These are phyloP conservation scores for Elongisporangium undulatum DNA, from an alignment of 352 stramenopile species.

Conservation along the genomic window DNA sequence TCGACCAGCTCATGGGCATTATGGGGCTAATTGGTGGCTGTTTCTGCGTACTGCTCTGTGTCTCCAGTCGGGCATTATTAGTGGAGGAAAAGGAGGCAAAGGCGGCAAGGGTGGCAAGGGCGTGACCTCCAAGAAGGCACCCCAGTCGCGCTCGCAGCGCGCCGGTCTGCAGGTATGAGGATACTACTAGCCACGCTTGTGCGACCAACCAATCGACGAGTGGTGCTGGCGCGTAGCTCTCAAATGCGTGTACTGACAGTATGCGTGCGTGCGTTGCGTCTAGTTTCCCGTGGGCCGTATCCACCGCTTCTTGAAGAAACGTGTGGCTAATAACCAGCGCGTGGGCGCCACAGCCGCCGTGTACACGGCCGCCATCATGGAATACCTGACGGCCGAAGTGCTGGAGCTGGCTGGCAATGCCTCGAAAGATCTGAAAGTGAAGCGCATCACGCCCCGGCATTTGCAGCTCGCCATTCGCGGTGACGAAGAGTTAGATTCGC, in stretches of 20 bases:
- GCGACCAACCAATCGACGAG: not conserved
- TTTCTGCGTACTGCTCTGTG: not conserved
- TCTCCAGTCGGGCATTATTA: constrained; percentile 71
- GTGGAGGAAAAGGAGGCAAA: constrained; percentile 96
- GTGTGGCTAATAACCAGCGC: constrained; percentile 97
- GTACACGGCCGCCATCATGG: constrained; percentile 99
- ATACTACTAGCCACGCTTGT: constrained; percentile 1
- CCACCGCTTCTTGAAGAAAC: constrained; percentile 99
- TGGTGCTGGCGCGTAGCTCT: not conserved
- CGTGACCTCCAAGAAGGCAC: constrained; percentile 98
- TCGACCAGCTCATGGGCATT: not conserved
- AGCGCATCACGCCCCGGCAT: constrained; percentile 98
- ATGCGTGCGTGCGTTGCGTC: constrained; percentile 1
- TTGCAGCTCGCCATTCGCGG: constrained; percentile 99
- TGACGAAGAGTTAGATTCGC: constrained; percentile 98
- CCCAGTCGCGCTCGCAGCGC: constrained; percentile 97
- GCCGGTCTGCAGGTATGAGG: constrained; percentile 93
- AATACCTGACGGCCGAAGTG: constrained; percentile 99
- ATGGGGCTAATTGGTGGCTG: not conserved
- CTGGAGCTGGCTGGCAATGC: constrained; percentile 98
- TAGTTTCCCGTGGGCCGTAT: constrained; percentile 99
- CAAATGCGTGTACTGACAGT: not conserved
- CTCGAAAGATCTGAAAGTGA: constrained; percentile 97
- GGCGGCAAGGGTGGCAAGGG: constrained; percentile 99
- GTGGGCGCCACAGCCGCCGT: constrained; percentile 99